Evolutionary conservation across 768 basidiomycete species (phyloP).

Genomic region (Rhodosporidiobolus odoratus): DNA sequence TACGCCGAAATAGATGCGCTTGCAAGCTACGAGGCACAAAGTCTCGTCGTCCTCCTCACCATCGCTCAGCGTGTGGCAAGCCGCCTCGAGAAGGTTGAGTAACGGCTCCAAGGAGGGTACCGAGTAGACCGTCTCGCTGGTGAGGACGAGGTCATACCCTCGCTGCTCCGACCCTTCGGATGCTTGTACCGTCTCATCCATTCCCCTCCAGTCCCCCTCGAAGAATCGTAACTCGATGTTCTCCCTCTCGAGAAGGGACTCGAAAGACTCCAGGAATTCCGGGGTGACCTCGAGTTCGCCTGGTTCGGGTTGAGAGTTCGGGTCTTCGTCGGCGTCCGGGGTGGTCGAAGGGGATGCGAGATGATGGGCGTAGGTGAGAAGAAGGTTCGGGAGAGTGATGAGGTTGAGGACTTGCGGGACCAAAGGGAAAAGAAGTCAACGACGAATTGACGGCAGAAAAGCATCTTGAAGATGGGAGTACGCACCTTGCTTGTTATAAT

Average conservation of each 20-base stretch:
- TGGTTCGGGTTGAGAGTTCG: constrained; percentile 40
- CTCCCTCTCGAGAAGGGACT: constrained; percentile 54
- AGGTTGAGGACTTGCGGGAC: constrained; percentile 36
- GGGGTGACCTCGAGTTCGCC: constrained; percentile 66
- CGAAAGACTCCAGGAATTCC: constrained; percentile 62
- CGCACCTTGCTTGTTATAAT: constrained; percentile 63
- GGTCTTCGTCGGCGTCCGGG: constrained; percentile 16
- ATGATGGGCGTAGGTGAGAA: constrained; percentile 41
- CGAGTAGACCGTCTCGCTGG: constrained; percentile 89
- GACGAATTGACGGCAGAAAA: background rate
- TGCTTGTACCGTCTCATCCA: constrained; percentile 30
- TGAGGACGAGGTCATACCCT: constrained; percentile 61
- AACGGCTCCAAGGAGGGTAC: constrained; percentile 61
- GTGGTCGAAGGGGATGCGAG: background rate
- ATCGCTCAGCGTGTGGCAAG: background rate
- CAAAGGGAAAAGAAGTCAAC: background rate
- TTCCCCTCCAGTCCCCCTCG: constrained; percentile 66
- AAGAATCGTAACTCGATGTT: constrained; percentile 67
- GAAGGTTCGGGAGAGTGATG: constrained; percentile 47
- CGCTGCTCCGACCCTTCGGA: background rate
- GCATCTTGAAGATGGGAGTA: background rate
- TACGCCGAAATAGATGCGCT: constrained; percentile 90
- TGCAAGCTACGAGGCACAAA: constrained; percentile 76
- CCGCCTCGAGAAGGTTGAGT: constrained; percentile 45
- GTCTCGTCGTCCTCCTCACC: constrained; percentile 8